Conservation (phyloP, 495 filamentous ascomycete genomes). For the Aspergillus incahuasiensis region DNA sequence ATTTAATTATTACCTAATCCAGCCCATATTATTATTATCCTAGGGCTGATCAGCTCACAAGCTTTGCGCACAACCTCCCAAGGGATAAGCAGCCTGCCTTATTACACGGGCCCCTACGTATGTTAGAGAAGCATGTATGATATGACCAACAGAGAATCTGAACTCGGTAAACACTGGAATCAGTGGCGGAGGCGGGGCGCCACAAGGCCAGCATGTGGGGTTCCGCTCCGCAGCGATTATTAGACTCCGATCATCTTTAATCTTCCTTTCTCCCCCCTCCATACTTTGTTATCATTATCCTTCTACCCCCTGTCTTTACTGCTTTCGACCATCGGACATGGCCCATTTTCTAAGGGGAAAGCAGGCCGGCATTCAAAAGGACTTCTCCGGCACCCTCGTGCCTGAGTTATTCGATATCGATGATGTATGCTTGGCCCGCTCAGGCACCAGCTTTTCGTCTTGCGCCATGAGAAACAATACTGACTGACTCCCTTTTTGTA, state of each 20-base stretch:
- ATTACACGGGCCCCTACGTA: no score
- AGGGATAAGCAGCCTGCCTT: no score
- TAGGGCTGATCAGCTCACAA: no score
- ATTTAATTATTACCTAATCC: no score
- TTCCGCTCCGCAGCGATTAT: constrained; percentile 23
- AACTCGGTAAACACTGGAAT: no score
- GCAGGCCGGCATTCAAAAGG: constrained; percentile 86
- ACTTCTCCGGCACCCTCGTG: constrained; percentile 75
- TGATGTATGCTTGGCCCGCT: constrained; percentile 52
- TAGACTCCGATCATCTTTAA: neutral
- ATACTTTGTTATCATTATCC: constrained; percentile 4
- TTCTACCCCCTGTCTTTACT: neutral
- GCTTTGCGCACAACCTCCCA: no score
- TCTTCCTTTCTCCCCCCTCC: constrained; percentile 16
- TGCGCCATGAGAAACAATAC: neutral
- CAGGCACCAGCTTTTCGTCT: constrained; percentile 25
- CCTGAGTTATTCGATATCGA: constrained; percentile 75
- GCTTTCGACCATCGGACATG: constrained; percentile 45
- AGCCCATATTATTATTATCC: no score
- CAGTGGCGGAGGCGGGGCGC: constrained; percentile 13
- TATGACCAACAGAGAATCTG: neutral
- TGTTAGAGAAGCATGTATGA: neutral
- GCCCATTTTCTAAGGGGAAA: constrained; percentile 83
- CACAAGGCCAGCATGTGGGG: constrained; percentile 12
- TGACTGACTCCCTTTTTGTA: constrained; percentile 30